A percentile compares a stretch with the other conserved stretches of the same genome.
Evolutionary conservation across 345 rosid genomes (phyloP).

Genomic region (Orychophragmus violaceus): DNA sequence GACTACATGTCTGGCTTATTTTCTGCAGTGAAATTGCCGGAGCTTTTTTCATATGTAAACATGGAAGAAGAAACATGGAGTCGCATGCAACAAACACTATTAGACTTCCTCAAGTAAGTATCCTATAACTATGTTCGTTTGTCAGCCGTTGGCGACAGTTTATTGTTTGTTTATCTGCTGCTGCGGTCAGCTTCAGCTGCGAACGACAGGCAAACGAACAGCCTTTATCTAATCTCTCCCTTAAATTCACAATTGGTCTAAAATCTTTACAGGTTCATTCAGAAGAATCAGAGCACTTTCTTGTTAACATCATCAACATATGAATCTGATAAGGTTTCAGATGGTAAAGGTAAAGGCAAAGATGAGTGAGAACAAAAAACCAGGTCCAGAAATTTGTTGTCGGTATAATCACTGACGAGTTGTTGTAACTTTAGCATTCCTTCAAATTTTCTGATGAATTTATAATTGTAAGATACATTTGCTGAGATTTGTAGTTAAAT

Average conservation of each 20-base stretch:
- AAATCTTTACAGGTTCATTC: conserved; percentile 57
- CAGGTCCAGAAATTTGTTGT: background rate
- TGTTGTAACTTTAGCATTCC: conserved; percentile 29
- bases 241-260: background rate
- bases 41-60: conserved; percentile 72
- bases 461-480: background rate
- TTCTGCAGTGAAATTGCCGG: conserved; percentile 84
- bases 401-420: background rate
- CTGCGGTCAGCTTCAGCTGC: no score
- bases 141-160: no score
- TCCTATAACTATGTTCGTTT: no score
- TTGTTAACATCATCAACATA: conserved; percentile 61
- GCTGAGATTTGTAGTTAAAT: background rate
- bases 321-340: conserved; percentile 43
- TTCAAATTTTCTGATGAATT: conserved; percentile 11
- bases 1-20: background rate
- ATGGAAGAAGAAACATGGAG: conserved; percentile 85
- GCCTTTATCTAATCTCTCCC: background rate
- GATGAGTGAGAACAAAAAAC: conserved; percentile 35
- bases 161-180: no score
- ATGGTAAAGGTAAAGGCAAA: conserved; percentile 70
- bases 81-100: conserved; percentile 71
- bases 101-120: conserved; percentile 96
- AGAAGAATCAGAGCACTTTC: conserved; percentile 80
- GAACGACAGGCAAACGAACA: no score